Evolutionary conservation across 2,329 filamentous ascomycete species (phyloP).

Genomic region (Penicillium frequentans): DNA sequence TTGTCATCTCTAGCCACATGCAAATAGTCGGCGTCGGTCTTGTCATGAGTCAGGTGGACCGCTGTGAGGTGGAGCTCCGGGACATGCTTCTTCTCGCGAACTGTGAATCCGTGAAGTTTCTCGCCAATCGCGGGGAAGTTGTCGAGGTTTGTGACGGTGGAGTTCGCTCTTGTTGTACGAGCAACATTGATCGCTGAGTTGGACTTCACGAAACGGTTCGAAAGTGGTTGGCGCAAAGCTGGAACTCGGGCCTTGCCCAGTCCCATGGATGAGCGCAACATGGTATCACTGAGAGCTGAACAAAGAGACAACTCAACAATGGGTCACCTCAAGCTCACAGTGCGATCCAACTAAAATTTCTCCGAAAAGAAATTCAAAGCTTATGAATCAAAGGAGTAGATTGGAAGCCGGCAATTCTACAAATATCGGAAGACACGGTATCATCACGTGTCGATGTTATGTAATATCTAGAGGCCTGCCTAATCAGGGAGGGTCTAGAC

Average conservation of each 20-base stretch:
- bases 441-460: not conserved
- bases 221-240: not conserved
- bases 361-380: not conserved
- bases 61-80: conserved; percentile 92
- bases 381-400: not conserved
- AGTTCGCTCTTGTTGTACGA: conserved; percentile 24
- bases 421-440: not conserved
- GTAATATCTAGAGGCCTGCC: not conserved
- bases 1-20: conserved; percentile 92
- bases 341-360: not conserved
- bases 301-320: not conserved
- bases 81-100: conserved; percentile 85
- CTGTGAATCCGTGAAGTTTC: conserved; percentile 88
- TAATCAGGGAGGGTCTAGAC: not conserved
- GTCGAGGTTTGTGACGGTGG: conserved; percentile 73
- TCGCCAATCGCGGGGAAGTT: conserved; percentile 77
- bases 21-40: conserved; percentile 92
- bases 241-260: conserved; percentile 16
- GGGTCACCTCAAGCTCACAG: not conserved
- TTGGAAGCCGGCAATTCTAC: not conserved
- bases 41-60: conserved; percentile 86
- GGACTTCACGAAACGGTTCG: not conserved
- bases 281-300: conserved; percentile 12
- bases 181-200: not conserved
- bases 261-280: conserved; percentile 35